Evolutionary conservation across 192 early-diverging fungal genomes (phyloP).

Genomic region (Coemansia asiatica): DNA sequence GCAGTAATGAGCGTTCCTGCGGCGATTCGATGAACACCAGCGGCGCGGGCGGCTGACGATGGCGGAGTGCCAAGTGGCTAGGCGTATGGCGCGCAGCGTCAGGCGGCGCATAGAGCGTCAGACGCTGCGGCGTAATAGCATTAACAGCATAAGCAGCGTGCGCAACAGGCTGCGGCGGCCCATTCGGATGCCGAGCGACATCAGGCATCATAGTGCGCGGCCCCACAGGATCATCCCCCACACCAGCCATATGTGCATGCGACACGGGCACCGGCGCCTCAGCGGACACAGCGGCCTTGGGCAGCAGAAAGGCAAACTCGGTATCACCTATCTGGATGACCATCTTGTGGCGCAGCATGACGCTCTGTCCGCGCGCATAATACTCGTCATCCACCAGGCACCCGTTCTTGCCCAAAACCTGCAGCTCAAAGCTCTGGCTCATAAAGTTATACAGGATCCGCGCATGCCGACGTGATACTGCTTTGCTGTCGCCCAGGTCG

Average conservation of each 20-base stretch:
- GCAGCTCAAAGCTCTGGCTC: conserved; percentile 78
- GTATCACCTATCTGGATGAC: conserved; percentile 85
- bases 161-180: conserved; percentile 9
- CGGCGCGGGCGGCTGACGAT: neutral
- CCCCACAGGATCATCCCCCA: neutral
- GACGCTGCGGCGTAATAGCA: conserved; percentile 52
- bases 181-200: conserved; percentile 4
- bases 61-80: neutral
- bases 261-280: no score
- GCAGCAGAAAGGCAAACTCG: conserved; percentile 77
- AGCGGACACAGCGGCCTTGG: conserved; percentile 45
- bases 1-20: no score
- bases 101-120: conserved; percentile 41
- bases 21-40: neutral
- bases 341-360: conserved; percentile 58
- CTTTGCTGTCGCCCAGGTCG: conserved; percentile 79
- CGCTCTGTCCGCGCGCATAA: conserved; percentile 64
- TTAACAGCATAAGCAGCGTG: conserved; percentile 33
- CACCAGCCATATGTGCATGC: neutral
- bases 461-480: conserved; percentile 84
- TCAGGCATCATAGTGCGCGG: neutral
- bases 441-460: conserved; percentile 83
- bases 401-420: conserved; percentile 87
- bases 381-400: conserved; percentile 82
- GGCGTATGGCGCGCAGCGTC: conserved; percentile 15